Conservation (phyloP, 2,329 filamentous ascomycete genomes). For the Botrytis fragariae region DNA sequence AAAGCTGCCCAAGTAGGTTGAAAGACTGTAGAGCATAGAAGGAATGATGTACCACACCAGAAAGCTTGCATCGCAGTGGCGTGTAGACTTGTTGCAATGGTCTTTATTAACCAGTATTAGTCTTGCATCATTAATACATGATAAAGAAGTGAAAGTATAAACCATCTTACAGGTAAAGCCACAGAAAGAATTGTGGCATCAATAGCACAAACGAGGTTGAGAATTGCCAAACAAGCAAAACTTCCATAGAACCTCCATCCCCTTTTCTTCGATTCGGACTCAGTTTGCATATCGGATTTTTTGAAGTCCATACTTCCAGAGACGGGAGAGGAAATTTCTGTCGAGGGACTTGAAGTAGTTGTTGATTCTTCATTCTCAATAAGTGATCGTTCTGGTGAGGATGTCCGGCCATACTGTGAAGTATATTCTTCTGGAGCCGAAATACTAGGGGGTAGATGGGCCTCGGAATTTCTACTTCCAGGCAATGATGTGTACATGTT, state of each 20-base stretch:
- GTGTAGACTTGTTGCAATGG: conserved; percentile 54
- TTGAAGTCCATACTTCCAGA: background rate
- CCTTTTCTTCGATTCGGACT: background rate
- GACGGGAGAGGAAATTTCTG: background rate
- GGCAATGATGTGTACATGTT: conserved; percentile 1
- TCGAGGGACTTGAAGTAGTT: background rate
- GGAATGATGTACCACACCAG: conserved; percentile 65
- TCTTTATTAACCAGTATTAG: conserved; percentile 32
- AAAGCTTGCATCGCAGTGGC: conserved; percentile 60
- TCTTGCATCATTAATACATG: background rate
- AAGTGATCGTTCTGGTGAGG: background rate
- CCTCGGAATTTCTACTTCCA: background rate
- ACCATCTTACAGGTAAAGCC: conserved; percentile 29
- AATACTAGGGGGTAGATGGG: background rate
- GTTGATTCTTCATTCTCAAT: background rate
- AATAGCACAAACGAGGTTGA: conserved; percentile 57
- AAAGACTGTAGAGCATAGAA: conserved; percentile 61
- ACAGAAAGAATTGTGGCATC: conserved; percentile 58
- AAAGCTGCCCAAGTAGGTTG: conserved; percentile 45
- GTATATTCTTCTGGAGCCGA: background rate
- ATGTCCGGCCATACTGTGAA: background rate
- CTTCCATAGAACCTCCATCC: conserved; percentile 30
- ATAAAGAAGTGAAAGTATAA: conserved; percentile 2
- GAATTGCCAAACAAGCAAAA: conserved; percentile 30
- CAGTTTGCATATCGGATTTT: background rate